These are phyloP conservation scores for Triticum monococcum DNA, from an alignment of 176 grass and related monocot species.

Conservation along the genomic window DNA sequence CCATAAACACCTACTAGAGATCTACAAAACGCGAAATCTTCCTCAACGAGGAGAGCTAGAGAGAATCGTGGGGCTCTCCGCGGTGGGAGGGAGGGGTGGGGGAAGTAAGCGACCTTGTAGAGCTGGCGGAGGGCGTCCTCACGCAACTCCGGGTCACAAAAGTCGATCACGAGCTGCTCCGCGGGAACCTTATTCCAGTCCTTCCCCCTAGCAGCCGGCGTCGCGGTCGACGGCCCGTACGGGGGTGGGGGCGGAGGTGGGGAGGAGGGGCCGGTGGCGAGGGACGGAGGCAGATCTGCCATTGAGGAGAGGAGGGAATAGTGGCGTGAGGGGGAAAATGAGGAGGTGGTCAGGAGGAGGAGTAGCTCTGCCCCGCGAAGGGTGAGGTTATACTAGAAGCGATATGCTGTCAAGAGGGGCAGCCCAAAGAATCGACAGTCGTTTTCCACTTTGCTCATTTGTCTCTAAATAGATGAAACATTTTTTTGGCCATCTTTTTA, in stretches of 20 bases:
- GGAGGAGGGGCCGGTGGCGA: slow-evolving; percentile 39
- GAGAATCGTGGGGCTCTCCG: no score
- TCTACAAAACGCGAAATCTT: neutral
- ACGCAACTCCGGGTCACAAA: slow-evolving; percentile 74
- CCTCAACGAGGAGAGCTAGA: neutral
- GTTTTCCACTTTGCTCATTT: neutral
- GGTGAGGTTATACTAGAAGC: neutral
- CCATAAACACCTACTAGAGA: neutral
- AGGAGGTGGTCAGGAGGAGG: neutral
- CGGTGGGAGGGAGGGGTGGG: neutral
- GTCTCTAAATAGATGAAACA: no score
- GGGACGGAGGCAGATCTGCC: slow-evolving; percentile 57
- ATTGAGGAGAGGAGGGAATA: slow-evolving; percentile 17
- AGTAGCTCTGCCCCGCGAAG: neutral
- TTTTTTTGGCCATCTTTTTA: no score
- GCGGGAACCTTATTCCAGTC: slow-evolving; percentile 64
- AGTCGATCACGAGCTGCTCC: slow-evolving; percentile 78
- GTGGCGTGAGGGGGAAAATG: neutral
- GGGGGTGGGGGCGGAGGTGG: slow-evolving; percentile 11
- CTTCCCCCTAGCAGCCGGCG: neutral
- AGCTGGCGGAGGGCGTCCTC: slow-evolving; percentile 70
- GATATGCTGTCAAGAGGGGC: neutral
- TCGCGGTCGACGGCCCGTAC: neutral
- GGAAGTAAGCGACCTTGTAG: slow-evolving; percentile 52
- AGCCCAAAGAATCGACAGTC: neutral